phyloP scores from a whole-genome alignment of 345 rosid genomes.

The Euphorbia pulcherrima region DNA sequence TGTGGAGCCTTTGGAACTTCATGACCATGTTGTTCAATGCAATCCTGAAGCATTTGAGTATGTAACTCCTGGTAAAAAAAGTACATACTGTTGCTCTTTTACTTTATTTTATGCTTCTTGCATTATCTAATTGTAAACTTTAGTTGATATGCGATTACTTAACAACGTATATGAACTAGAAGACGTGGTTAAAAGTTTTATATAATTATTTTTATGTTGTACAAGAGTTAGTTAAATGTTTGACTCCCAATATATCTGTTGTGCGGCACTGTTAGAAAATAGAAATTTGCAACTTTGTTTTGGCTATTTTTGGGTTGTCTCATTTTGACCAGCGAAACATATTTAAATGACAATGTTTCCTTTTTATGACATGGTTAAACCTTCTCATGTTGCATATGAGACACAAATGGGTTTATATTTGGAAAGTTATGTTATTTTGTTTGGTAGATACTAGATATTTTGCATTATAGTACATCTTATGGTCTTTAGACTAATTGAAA shows the following conservation, averaged over 20 bases:
- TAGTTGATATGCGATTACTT: background rate
- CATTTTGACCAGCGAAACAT: slow-evolving; percentile 1
- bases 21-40: slow-evolving; percentile 58
- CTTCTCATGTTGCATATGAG: too few relatives aligned
- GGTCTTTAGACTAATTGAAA: background rate
- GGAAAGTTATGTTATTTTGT: background rate
- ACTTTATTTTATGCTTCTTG: background rate
- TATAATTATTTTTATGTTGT: background rate
- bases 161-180: background rate
- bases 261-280: background rate
- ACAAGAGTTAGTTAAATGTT: background rate
- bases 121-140: background rate
- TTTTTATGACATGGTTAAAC: background rate
- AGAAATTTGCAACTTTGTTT: background rate
- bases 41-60: slow-evolving; percentile 80
- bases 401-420: background rate
- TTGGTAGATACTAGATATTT: background rate
- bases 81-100: slow-evolving; percentile 31
- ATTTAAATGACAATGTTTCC: background rate
- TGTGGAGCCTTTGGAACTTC: slow-evolving; percentile 52
- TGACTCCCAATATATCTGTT: background rate
- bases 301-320: background rate
- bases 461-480: background rate
- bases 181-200: background rate
- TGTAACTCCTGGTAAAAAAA: slow-evolving; percentile 71